These are phyloP conservation scores for Neonectria sp. DNA, from an alignment of 2,329 filamentous ascomycete species.

Conservation along the genomic window DNA sequence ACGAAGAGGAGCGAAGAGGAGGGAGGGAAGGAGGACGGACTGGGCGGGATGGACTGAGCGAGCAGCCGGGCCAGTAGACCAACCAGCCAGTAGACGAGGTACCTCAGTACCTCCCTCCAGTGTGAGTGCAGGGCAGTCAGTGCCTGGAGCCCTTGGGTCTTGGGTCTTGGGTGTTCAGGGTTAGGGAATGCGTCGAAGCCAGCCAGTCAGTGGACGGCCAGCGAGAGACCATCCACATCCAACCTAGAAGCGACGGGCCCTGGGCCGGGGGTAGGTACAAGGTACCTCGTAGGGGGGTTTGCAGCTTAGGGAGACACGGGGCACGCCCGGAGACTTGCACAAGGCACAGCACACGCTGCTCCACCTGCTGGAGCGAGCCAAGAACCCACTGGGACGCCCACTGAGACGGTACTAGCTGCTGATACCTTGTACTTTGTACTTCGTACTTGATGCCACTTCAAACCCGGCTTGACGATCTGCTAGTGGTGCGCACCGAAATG, in stretches of 20 bases:
- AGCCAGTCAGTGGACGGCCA: slow-evolving; percentile 23
- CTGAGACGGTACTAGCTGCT: slow-evolving; percentile 3
- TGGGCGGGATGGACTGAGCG: slow-evolving; percentile 37
- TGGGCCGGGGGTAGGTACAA: slow-evolving; percentile 24
- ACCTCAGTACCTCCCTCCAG: slow-evolving; percentile 5
- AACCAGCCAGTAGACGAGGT: not conserved
- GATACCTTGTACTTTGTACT: not conserved
- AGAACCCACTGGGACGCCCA: slow-evolving; percentile 14
- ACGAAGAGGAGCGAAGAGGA: slow-evolving; percentile 40
- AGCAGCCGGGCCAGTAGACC: slow-evolving; percentile 2
- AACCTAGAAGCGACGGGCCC: slow-evolving; percentile 15
- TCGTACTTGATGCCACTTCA: not conserved
- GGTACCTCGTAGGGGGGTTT: slow-evolving; percentile 22
- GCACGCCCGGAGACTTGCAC: slow-evolving; percentile 24
- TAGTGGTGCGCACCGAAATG: not conserved
- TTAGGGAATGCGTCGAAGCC: slow-evolving; percentile 27
- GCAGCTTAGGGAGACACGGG: slow-evolving; percentile 17
- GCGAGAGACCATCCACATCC: slow-evolving; percentile 11
- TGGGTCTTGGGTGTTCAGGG: slow-evolving; percentile 21
- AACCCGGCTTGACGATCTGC: not conserved
- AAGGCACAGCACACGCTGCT: slow-evolving; percentile 23
- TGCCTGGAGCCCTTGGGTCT: slow-evolving; percentile 20
- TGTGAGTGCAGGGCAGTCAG: not conserved
- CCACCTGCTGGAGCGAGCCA: slow-evolving; percentile 26
- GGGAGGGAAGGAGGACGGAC: slow-evolving; percentile 44